Evolutionary conservation across 768 basidiomycete species (phyloP), one percentile per base, ranked within the genome.

Genomic region (Lentinula sp.): DNA sequence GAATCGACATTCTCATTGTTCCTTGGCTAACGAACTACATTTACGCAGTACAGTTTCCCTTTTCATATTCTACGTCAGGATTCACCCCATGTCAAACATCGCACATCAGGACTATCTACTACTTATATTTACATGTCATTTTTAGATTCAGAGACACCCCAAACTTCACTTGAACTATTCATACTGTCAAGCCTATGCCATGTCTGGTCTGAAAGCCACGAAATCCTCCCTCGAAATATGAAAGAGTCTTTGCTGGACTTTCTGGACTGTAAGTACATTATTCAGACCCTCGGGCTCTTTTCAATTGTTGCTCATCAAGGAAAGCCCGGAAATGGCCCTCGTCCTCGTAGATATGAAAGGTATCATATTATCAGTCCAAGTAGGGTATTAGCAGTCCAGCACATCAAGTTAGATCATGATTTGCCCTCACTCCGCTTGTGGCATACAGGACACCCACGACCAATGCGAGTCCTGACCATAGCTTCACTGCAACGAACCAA

Each of bases 391-490:
- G 37, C 37, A 39, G 37, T 39, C 13, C 37, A 0, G 37, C 37
- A 39, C 13, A 8, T 39, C 37, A 39, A 39, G 9, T 39, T 10
- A 51, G 9, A 34, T 51, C 31, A 51, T 34, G 34, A 34, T 32
- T 3, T 32, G 5, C 83, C 86, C 64, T 88, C 84, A 21, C 76
- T 78, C 62, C 75, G 78, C 69, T 80, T 78, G 66, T 82, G 78
- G 73, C 93, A 94, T 0, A 91, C 85, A 3, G 93, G 93, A 71
- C 93, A 95, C 2, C 88, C 86, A 42, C 86, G 78, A 39, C 74
- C 74, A 9, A 93, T 73, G 63, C 80, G 81, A 28, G 86, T 80
- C 21, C 86, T 81, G 23, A 93, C 78, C 66, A 87, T 82, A 4
- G 90, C 85, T 39, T 91, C 87, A 63, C 90, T 92, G 57, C 4